These are phyloP conservation scores for Oemleria cerasiformis DNA, from an alignment of 306 rosid genomes.

Conservation along the genomic window DNA sequence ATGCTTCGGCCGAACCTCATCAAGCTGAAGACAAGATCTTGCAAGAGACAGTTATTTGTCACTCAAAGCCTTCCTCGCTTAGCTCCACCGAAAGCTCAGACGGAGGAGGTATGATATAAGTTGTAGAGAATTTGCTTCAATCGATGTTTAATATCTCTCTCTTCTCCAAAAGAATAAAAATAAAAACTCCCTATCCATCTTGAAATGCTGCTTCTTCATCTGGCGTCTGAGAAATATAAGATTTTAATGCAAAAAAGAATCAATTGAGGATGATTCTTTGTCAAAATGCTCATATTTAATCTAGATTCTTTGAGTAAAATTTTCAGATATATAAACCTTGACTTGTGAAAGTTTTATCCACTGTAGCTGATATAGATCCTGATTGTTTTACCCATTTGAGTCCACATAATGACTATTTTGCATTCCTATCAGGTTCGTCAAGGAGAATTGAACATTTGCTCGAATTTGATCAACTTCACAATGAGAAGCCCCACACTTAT, in stretches of 20 bases:
- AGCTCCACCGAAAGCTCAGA: slow-evolving; percentile 94
- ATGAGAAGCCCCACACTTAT: slow-evolving; percentile 36
- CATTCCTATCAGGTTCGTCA: slow-evolving; percentile 61
- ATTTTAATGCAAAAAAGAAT: not conserved
- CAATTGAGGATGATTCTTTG: not conserved
- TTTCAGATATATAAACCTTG: not conserved
- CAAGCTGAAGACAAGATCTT: slow-evolving; percentile 57
- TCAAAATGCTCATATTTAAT: slow-evolving; percentile 6
- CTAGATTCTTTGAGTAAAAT: not conserved
- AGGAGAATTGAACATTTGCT: slow-evolving; percentile 77
- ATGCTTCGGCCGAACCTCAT: slow-evolving; percentile 38
- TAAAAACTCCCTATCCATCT: not conserved
- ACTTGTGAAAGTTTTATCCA: slow-evolving; percentile 14
- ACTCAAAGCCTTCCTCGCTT: slow-evolving; percentile 87
- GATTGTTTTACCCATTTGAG: slow-evolving; percentile 13
- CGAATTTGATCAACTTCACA: slow-evolving; percentile 63
- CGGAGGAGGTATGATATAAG: slow-evolving; percentile 63
- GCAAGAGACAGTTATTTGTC: slow-evolving; percentile 74
- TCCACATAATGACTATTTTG: slow-evolving; percentile 16
- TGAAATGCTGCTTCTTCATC: not conserved
- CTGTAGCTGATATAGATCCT: not conserved
- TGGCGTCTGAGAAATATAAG: not conserved
- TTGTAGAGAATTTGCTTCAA: not conserved
- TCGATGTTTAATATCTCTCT: not conserved
- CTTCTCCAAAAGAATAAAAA: not conserved